These are phyloP conservation scores for Candolleomyces efflorescens DNA, from an alignment of 768 basidiomycete species.

Conservation along the genomic window DNA sequence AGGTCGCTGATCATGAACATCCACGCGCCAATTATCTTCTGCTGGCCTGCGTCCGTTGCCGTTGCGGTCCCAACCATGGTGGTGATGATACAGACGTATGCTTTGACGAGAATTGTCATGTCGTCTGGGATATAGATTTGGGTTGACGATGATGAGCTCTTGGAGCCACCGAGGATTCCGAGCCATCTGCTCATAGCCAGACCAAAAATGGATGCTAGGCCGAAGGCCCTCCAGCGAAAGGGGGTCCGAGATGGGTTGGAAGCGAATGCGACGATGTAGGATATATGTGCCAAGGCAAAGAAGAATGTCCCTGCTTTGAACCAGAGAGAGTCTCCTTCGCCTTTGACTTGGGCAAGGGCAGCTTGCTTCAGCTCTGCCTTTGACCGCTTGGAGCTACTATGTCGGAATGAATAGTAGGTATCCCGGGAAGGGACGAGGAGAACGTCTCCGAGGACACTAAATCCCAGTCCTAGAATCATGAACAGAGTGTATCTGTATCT, in stretches of 20 bases:
- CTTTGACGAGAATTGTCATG: conserved; percentile 12
- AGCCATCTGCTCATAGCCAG: conserved; percentile 13
- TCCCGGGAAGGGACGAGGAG: conserved; percentile 18
- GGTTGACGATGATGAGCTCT: not conserved
- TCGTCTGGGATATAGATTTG: conserved; percentile 16
- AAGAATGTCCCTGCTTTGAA: conserved; percentile 20
- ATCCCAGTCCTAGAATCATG: conserved; percentile 16
- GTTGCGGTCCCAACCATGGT: conserved; percentile 23
- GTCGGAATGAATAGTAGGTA: conserved; percentile 5
- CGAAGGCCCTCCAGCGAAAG: conserved; percentile 13
- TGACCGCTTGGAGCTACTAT: too few relatives aligned
- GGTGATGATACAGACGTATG: conserved; percentile 18
- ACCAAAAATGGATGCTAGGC: conserved; percentile 12
- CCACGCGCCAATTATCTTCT: conserved; percentile 18
- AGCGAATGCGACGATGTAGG: conserved; percentile 15
- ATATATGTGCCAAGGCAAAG: conserved; percentile 19
- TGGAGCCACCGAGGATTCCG: conserved; percentile 14
- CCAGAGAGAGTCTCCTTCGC: conserved; percentile 13
- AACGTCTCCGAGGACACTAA: conserved; percentile 20
- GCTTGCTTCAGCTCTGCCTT: not conserved
- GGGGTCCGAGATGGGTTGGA: not conserved
- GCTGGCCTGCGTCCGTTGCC: conserved; percentile 19
- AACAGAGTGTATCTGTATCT: conserved; percentile 10
- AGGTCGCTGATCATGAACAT: conserved; percentile 22
- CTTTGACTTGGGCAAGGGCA: not conserved